These are phyloP conservation scores for Conringia planisiliqua DNA, from an alignment of 345 rosid species.

Conservation along the genomic window DNA sequence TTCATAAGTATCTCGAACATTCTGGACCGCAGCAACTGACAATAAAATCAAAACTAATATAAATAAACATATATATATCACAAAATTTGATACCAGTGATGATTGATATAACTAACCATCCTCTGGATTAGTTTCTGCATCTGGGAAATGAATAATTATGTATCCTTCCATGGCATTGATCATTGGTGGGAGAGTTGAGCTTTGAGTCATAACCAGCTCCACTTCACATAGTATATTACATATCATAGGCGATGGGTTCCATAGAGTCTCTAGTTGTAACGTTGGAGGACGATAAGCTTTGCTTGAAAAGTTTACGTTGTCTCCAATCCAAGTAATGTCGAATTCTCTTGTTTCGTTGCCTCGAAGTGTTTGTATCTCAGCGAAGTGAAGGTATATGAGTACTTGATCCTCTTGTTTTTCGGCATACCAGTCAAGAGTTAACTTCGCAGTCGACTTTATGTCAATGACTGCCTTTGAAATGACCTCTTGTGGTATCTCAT, in stretches of 20 bases:
- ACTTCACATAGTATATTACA: neutral
- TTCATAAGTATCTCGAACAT: slow-evolving; percentile 36
- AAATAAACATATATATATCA: neutral
- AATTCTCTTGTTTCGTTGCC: slow-evolving; percentile 18
- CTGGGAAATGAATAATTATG: neutral
- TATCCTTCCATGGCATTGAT: slow-evolving; percentile 19
- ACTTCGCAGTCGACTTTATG: slow-evolving; percentile 17
- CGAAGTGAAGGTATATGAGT: slow-evolving; percentile 36
- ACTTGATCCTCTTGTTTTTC: neutral
- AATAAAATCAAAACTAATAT: neutral
- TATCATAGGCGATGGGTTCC: neutral
- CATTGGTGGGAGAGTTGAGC: slow-evolving; percentile 27
- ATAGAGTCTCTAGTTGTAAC: slow-evolving; percentile 14
- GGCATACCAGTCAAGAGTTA: neutral
- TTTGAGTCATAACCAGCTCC: slow-evolving; percentile 3
- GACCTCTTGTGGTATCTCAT: slow-evolving; percentile 13
- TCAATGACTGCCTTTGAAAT: slow-evolving; percentile 7
- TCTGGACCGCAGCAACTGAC: slow-evolving; percentile 34
- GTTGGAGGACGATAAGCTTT: slow-evolving; percentile 12
- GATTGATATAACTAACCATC: slow-evolving; percentile 26
- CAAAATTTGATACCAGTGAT: neutral
- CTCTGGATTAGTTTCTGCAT: slow-evolving; percentile 18
- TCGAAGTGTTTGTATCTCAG: slow-evolving; percentile 21
- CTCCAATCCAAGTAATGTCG: slow-evolving; percentile 14
- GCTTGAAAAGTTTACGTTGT: neutral